phyloP scores from a whole-genome alignment of 441 rosid species.

The Biscutella laevigata region DNA sequence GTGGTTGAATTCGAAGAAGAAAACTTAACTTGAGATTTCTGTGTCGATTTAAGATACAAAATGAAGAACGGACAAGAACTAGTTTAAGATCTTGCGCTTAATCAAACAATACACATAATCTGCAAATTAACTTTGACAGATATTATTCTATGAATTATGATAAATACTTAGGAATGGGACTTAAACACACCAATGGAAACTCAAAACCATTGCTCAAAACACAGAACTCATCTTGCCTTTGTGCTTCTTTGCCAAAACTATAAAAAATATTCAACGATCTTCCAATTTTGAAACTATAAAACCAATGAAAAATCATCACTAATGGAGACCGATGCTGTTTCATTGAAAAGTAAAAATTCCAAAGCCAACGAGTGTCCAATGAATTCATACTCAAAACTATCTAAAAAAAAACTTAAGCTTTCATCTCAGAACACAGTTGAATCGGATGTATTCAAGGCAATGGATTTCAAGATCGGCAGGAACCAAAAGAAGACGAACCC shows the following conservation, averaged over 20 bases:
- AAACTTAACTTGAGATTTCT: constrained; percentile 61
- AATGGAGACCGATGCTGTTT: neutral
- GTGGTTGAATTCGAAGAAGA: constrained; percentile 29
- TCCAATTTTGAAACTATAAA: neutral
- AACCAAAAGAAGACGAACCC: neutral
- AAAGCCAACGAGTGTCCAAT: neutral
- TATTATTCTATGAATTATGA: neutral
- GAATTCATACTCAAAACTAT: neutral
- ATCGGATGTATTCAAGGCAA: neutral
- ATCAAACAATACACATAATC: neutral
- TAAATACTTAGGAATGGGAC: neutral
- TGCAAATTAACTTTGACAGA: neutral
- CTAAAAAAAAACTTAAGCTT: neutral
- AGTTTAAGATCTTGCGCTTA: no score
- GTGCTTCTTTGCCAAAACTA: neutral
- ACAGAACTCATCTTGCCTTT: neutral
- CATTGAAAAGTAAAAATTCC: neutral
- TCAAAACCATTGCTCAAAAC: neutral
- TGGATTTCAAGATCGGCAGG: neutral
- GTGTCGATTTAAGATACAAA: neutral
- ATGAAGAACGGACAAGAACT: no score
- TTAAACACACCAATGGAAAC: neutral
- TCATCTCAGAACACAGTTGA: neutral
- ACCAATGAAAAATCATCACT: neutral
- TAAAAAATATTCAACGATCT: neutral